phyloP scores from a whole-genome alignment of 371 early-diverging fungal species.

The Blastocladiella emersonii region DNA sequence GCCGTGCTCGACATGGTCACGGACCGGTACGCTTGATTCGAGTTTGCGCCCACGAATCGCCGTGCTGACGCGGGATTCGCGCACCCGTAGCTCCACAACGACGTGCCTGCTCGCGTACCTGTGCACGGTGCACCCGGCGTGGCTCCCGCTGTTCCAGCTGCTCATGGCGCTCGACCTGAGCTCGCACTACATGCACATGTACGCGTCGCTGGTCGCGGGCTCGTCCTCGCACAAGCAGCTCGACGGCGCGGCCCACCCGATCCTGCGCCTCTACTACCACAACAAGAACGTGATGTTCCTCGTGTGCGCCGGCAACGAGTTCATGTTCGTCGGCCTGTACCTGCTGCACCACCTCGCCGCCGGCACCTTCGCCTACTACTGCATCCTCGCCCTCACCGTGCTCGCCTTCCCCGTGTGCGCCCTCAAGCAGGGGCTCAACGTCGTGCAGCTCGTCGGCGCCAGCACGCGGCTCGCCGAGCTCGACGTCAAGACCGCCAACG shows the following conservation, averaged over 20 bases:
- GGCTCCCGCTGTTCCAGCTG: slow-evolving; percentile 66
- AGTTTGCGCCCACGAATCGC: not conserved
- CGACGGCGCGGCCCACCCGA: slow-evolving; percentile 45
- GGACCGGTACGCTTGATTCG: slow-evolving; percentile 46
- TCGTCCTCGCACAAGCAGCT: slow-evolving; percentile 77
- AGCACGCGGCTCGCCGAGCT: slow-evolving; percentile 55
- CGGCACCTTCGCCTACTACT: not conserved
- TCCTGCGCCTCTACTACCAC: slow-evolving; percentile 78
- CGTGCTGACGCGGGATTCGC: not conserved
- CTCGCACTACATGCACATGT: slow-evolving; percentile 97
- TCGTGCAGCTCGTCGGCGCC: slow-evolving; percentile 80
- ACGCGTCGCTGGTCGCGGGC: slow-evolving; percentile 78
- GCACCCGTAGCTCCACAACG: slow-evolving; percentile 56
- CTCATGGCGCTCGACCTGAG: slow-evolving; percentile 83
- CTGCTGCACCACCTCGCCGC: slow-evolving; percentile 22
- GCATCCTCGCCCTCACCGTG: slow-evolving; percentile 17
- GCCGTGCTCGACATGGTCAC: slow-evolving; percentile 96
- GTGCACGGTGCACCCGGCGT: slow-evolving; percentile 46
- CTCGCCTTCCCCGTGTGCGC: slow-evolving; percentile 61
- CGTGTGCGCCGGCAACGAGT: slow-evolving; percentile 82
- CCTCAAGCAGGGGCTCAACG: slow-evolving; percentile 78
- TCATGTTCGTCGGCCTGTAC: slow-evolving; percentile 75
- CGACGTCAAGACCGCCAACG: slow-evolving; percentile 31
- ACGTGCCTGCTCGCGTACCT: slow-evolving; percentile 77
- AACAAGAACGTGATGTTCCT: slow-evolving; percentile 71